These are phyloP conservation scores for Vitis cinerea DNA, from an alignment of 164 flowering plant genomes.

Conservation along the genomic window DNA sequence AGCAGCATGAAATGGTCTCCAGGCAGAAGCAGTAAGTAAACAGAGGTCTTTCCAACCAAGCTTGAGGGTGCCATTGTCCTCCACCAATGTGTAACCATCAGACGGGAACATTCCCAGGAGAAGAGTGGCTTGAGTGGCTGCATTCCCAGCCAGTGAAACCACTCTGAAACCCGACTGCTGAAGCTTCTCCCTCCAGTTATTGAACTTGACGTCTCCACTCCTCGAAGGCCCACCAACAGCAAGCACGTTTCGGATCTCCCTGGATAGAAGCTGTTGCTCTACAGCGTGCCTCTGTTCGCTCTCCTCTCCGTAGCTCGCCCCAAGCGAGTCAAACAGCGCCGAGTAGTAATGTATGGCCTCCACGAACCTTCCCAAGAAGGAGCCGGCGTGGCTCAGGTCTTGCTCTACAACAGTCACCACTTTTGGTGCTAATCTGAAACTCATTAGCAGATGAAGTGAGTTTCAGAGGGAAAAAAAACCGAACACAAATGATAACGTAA, in stretches of 20 bases:
- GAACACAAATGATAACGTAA: no score
- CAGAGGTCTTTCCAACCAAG: constrained; percentile 98
- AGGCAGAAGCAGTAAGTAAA: constrained; percentile 95
- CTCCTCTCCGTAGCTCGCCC: constrained; percentile 93
- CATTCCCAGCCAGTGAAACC: constrained; percentile 84
- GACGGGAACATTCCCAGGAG: constrained; percentile 93
- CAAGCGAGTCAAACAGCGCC: constrained; percentile 90
- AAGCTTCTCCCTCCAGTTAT: constrained; percentile 89
- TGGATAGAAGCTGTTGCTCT: constrained; percentile 87
- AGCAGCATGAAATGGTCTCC: constrained; percentile 58
- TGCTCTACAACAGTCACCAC: constrained; percentile 98
- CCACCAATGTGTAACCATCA: constrained; percentile 89
- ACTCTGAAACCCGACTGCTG: constrained; percentile 79
- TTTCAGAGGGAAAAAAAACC: background rate
- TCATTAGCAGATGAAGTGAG: no score
- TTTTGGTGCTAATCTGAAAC: constrained; percentile 80
- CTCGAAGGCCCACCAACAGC: constrained; percentile 82
- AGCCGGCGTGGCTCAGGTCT: constrained; percentile 83
- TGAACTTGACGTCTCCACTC: constrained; percentile 68
- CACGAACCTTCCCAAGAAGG: constrained; percentile 87
- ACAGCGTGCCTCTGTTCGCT: constrained; percentile 94
- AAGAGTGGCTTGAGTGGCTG: constrained; percentile 89
- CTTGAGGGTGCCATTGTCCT: constrained; percentile 89
- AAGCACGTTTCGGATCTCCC: constrained; percentile 72
- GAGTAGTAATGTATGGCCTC: constrained; percentile 99